Conservation (phyloP, 805 yeast genomes). For the Hanseniaspora vineae region DNA sequence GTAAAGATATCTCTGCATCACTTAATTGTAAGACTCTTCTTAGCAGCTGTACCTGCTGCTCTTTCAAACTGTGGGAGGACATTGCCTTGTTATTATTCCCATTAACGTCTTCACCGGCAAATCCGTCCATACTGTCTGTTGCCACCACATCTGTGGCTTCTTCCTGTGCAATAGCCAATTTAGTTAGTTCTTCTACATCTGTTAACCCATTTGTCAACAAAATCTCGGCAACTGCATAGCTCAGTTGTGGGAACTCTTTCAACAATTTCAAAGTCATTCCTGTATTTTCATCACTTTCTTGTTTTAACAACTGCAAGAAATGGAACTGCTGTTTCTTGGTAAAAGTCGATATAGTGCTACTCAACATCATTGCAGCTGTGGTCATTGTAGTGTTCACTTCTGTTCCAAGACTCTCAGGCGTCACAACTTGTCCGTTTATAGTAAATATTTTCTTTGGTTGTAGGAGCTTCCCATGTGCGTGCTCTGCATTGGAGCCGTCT, state of each 20-base stretch:
- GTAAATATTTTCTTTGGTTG: background rate
- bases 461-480: no score
- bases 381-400: conserved; percentile 27
- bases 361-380: conserved; percentile 26
- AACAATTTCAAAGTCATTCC: conserved; percentile 11
- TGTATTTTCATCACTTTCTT: conserved; percentile 3
- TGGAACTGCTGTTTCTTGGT: conserved; percentile 14
- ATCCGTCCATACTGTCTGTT: conserved; percentile 11
- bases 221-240: conserved; percentile 72
- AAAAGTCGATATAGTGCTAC: conserved; percentile 19
- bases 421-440: conserved; percentile 9
- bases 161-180: conserved; percentile 24
- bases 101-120: conserved; percentile 1
- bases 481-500: conserved; percentile 2
- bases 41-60: conserved; percentile 33
- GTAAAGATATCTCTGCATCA: conserved; percentile 35
- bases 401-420: conserved; percentile 25
- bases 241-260: conserved; percentile 53
- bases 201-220: conserved; percentile 30
- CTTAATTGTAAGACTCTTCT: conserved; percentile 38
- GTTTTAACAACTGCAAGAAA: conserved; percentile 3
- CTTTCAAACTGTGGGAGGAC: conserved; percentile 12
- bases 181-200: conserved; percentile 23
- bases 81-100: conserved; percentile 4
- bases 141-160: conserved; percentile 16